phyloP scores from a whole-genome alignment of 768 basidiomycete species.

The Tylopilus vinaceipallidus region DNA sequence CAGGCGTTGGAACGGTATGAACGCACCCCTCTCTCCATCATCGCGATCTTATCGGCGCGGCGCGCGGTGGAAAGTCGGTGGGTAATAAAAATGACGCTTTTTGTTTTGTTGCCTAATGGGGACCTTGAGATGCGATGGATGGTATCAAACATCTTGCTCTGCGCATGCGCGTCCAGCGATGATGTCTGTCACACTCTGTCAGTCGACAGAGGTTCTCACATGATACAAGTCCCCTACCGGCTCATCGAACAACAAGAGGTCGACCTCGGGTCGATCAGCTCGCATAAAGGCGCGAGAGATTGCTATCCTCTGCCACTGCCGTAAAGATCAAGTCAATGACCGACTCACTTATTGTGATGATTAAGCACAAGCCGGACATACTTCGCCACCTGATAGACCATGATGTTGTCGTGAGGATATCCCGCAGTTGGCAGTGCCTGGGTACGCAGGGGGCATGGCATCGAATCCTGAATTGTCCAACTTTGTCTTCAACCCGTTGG shows the following conservation, averaged over 20 bases:
- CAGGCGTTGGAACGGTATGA: constrained; percentile 4
- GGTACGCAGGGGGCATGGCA: constrained; percentile 35
- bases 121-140: constrained; percentile 63
- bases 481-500: constrained; percentile 70
- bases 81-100: constrained; percentile 81
- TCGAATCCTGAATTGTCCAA: constrained; percentile 65
- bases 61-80: constrained; percentile 80
- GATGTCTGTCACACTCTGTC: constrained; percentile 53
- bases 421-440: constrained; percentile 30
- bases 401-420: constrained; percentile 44
- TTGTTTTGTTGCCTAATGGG: constrained; percentile 52
- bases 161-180: constrained; percentile 76
- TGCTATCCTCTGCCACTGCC: constrained; percentile 84
- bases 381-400: constrained; percentile 84
- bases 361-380: constrained; percentile 34
- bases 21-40: constrained; percentile 75
- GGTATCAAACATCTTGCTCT: constrained; percentile 76
- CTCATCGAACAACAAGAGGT: constrained; percentile 83
- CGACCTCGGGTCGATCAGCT: constrained; percentile 68
- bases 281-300: constrained; percentile 88
- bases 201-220: not conserved
- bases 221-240: constrained; percentile 49
- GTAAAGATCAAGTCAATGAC: constrained; percentile 13
- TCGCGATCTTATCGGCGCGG: constrained; percentile 81
- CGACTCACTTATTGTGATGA: constrained; percentile 13